These are phyloP conservation scores for Ogataea kodamae DNA, from an alignment of 805 yeast species.

Conservation along the genomic window DNA sequence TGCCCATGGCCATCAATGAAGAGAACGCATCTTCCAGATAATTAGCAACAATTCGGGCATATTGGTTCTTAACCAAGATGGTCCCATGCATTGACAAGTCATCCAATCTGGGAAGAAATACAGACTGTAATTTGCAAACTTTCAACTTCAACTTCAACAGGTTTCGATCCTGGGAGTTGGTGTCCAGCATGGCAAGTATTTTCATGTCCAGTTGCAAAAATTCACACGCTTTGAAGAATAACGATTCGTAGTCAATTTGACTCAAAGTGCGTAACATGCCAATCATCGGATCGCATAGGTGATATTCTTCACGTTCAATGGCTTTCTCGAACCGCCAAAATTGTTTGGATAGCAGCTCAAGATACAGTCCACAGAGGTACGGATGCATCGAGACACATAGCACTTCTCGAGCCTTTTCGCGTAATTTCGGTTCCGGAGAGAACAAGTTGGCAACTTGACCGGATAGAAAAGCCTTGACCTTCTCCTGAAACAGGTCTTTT, in stretches of 20 bases:
- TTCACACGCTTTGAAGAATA: conserved; percentile 27
- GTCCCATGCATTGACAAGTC: conserved; percentile 32
- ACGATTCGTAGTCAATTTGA: conserved; percentile 24
- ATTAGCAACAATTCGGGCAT: conserved; percentile 32
- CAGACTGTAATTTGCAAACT: conserved; percentile 31
- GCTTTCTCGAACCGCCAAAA: conserved; percentile 25
- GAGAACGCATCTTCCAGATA: conserved; percentile 35
- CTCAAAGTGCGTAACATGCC: conserved; percentile 29
- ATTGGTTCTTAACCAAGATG: conserved; percentile 29
- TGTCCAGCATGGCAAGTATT: conserved; percentile 23
- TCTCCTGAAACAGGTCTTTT: conserved; percentile 25
- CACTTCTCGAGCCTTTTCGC: conserved; percentile 73
- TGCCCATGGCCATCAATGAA: conserved; percentile 9
- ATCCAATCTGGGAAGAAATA: conserved; percentile 26
- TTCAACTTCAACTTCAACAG: conserved; percentile 30
- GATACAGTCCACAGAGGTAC: conserved; percentile 26
- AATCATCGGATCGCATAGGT: conserved; percentile 29
- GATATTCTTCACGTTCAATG: conserved; percentile 22
- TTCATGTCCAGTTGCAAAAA: conserved; percentile 27
- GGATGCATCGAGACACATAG: conserved; percentile 51
- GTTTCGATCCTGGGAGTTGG: conserved; percentile 16
- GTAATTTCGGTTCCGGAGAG: conserved; percentile 32
- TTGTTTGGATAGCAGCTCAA: conserved; percentile 22
- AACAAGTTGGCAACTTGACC: conserved; percentile 26
- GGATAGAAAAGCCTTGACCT: conserved; percentile 25